phyloP scores from a whole-genome alignment of 495 filamentous ascomycete genomes.

The Talaromyces ruber region DNA sequence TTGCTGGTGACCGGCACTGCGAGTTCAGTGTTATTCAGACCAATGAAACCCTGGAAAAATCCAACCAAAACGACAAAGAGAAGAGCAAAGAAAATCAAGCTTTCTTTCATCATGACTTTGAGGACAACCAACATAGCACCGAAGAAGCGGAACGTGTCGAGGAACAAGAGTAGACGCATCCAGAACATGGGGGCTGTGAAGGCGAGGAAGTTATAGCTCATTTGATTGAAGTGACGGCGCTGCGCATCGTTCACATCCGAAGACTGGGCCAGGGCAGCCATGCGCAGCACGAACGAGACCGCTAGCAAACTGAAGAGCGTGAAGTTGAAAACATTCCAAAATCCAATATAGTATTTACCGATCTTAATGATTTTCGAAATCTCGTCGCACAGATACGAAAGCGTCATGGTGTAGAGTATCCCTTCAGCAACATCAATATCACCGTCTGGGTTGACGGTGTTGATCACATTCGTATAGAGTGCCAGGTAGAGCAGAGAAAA shows the following conservation, averaged over 20 bases:
- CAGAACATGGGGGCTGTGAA: slow-evolving; percentile 96
- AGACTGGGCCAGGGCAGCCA: slow-evolving; percentile 65
- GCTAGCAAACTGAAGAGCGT: slow-evolving; percentile 70
- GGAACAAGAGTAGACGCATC: slow-evolving; percentile 84
- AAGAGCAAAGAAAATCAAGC: slow-evolving; percentile 94
- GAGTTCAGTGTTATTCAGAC: slow-evolving; percentile 75
- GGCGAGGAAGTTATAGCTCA: slow-evolving; percentile 88
- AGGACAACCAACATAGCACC: slow-evolving; percentile 95
- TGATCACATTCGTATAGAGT: slow-evolving; percentile 85
- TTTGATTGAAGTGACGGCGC: slow-evolving; percentile 60
- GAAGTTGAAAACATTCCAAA: slow-evolving; percentile 93
- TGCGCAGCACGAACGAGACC: slow-evolving; percentile 65
- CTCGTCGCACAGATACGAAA: slow-evolving; percentile 91
- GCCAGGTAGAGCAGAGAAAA: slow-evolving; percentile 75
- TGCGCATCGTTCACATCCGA: slow-evolving; percentile 34
- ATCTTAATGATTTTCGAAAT: slow-evolving; percentile 84
- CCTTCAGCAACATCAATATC: slow-evolving; percentile 81
- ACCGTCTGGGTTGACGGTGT: slow-evolving; percentile 71
- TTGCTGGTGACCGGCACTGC: slow-evolving; percentile 53
- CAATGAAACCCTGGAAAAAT: slow-evolving; percentile 93
- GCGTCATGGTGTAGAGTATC: slow-evolving; percentile 81
- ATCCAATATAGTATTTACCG: slow-evolving; percentile 76
- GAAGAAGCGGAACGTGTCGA: slow-evolving; percentile 93
- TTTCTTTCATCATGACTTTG: slow-evolving; percentile 99
- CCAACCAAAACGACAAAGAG: slow-evolving; percentile 77